Evolutionary conservation across 139 green algal species (phyloP), one percentile per base, ranked within the genome.

Genomic region (Chlamydomonas schloesseri): DNA sequence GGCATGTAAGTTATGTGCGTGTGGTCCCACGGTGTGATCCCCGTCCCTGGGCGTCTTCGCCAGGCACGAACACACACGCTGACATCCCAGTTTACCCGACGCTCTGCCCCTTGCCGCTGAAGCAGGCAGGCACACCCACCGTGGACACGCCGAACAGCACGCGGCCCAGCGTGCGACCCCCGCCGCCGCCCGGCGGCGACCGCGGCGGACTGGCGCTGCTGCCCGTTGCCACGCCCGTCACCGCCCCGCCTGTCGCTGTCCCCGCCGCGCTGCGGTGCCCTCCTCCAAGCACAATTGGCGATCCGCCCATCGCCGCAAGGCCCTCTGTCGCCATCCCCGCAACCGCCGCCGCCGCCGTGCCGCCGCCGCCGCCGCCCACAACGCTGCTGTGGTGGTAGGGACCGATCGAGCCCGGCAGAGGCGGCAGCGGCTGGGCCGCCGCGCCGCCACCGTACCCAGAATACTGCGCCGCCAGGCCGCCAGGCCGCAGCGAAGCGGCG

Each of bases 141-240:
- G 69, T 53, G 9, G 81, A 70, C 33, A 34, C 47, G 17, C 81
- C 81, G 28, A 80, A 87, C 34, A 87, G 11, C 15, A 87, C 36
- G 2, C 69, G 81, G 13, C 81, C 81, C 53, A 87, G 79, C 47
- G 79, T 69, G 18, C 77, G 37, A 14, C 75, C 58, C 3, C 75
- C n/a, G 10, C 28, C 33, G 46, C 28, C n/a, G 23, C 29, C 15
- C 64, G 64, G 33, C 50, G 62, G 53, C n/a, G 29, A 33, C 34
- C 34, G 33, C 34, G 53, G 42, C n/a, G 36, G 14, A 28, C 28
- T 6, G 10, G n/a, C 29, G 47, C 73, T 23, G 23, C n/a, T n/a
- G n/a, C n/a, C n/a, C n/a, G n/a, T n/a, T n/a, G 9, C 36, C 2
- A 20, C 60, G 23, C 42, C 37, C 53, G 47, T 1, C 73, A 8